Evolutionary conservation across 257 asterid species (phyloP).

Genomic region (Solanum neorickii): DNA sequence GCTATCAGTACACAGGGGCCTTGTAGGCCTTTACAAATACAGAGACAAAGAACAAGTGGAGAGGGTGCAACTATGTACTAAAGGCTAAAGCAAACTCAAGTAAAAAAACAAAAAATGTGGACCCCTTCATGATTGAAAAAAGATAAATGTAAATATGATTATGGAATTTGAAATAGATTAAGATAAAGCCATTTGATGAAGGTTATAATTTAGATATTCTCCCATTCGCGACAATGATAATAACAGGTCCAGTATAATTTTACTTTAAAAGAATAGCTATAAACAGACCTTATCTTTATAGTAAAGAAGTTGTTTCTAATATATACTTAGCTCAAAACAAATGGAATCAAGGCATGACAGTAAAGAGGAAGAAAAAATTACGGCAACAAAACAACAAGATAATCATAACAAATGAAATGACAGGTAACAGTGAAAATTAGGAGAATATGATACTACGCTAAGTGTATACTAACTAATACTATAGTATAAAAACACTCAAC

Average conservation of each 20-base stretch:
- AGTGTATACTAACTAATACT: not conserved
- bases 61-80: not conserved
- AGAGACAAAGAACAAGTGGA: constrained; percentile 2
- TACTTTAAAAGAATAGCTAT: not conserved
- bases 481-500: not conserved
- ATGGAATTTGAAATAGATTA: not conserved
- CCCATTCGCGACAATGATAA: constrained; percentile 33
- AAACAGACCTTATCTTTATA: not conserved
- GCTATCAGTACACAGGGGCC: not conserved
- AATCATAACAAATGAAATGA: not conserved
- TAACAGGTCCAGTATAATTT: not conserved
- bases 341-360: not conserved
- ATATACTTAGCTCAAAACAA: not conserved
- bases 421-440: not conserved
- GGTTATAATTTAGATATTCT: constrained; percentile 26
- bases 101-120: constrained; percentile 11
- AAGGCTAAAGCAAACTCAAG: not conserved
- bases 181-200: constrained; percentile 1
- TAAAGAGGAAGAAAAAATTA: not conserved
- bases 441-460: not conserved
- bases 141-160: not conserved
- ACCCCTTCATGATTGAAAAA: not conserved
- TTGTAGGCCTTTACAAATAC: not conserved
- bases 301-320: not conserved
- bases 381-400: not conserved